These are phyloP conservation scores for Chaetomium strumarium DNA, from an alignment of 2,329 filamentous ascomycete genomes.

Conservation along the genomic window DNA sequence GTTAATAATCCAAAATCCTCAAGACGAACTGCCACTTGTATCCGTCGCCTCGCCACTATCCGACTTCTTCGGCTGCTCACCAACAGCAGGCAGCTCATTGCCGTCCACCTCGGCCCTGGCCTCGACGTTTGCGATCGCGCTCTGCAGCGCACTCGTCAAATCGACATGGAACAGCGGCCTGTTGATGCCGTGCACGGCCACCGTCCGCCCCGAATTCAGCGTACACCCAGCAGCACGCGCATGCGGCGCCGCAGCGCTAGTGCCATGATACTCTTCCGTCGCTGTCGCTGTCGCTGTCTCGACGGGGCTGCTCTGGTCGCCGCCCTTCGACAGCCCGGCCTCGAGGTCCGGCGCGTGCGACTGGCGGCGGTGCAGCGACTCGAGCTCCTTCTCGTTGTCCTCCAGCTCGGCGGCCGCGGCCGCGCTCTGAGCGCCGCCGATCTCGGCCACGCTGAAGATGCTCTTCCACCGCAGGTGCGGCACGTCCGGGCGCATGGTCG, in stretches of 20 bases:
- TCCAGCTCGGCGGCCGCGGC: slow-evolving; percentile 61
- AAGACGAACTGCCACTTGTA: neutral
- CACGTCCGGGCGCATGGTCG: slow-evolving; percentile 48
- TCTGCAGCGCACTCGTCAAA: slow-evolving; percentile 80
- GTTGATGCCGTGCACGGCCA: slow-evolving; percentile 79
- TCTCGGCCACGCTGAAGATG: slow-evolving; percentile 90
- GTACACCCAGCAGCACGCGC: slow-evolving; percentile 19
- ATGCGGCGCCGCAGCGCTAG: neutral
- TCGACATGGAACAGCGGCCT: slow-evolving; percentile 92
- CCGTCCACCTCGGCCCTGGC: slow-evolving; percentile 31
- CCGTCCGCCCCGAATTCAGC: slow-evolving; percentile 31
- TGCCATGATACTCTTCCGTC: neutral
- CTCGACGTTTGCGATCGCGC: slow-evolving; percentile 74
- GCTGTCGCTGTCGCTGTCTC: slow-evolving; percentile 11
- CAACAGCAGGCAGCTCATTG: neutral
- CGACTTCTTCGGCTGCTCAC: neutral
- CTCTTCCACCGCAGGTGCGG: slow-evolving; percentile 73
- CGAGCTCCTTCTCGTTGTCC: slow-evolving; percentile 49
- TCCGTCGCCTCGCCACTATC: neutral
- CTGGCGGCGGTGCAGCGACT: slow-evolving; percentile 6
- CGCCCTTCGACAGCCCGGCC: neutral
- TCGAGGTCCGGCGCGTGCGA: slow-evolving; percentile 8
- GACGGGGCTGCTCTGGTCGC: neutral
- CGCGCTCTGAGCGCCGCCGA: slow-evolving; percentile 64
- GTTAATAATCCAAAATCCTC: too few relatives aligned